Evolutionary conservation across 2,329 filamentous ascomycete species (phyloP), one percentile per base, ranked within the genome.

Genomic region (Ceratocystis variospora): DNA sequence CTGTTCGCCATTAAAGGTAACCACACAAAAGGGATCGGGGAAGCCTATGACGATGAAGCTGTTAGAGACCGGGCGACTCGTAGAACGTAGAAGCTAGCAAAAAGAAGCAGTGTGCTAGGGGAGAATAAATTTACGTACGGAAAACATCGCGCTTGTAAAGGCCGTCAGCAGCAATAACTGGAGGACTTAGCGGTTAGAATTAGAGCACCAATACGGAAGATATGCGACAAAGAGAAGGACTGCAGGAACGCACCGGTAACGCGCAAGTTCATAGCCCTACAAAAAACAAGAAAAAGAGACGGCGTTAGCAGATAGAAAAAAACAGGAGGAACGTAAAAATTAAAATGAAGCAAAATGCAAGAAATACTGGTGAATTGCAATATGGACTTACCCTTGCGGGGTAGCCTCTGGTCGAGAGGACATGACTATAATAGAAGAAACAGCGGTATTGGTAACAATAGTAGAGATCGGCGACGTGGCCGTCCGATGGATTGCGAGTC

Each of bases 71-170:
- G 12, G 37, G 12, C 37, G 37, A 15, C 37, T 41, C 12, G 12
- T 41, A 41, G 33, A 37, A 37, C 12, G 12, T 41, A 41, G 33
- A 37, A 37, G 10, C 33, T 37, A 12, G 10, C 33, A 37, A 37
- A 10, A 37, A 37, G 33, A 37, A 37, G 33, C 10, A 37, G 33
- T 12, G 33, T 10, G 33, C 33, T 37, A 37, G 37, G 37, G 37
- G 37, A 7, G 8, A n/a, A 4, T 2, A 1, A 22, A 37, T 12
- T 59, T 67, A 85, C 90, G 73, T 87, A 97, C 94, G 85, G 78
- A 99, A 97, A 69, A 99, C 92, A 89, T 99, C 94, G 78, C 94
- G 87, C 81, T 97, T 99, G 82, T 96, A 97, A 71, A 99, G 82
- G 68, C 94, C 94, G 82, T 99, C 94, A 72, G 94, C 94, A 72